Conservation (phyloP, 1,284 basidiomycete species). For the Cryptococcus neoformans region DNA sequence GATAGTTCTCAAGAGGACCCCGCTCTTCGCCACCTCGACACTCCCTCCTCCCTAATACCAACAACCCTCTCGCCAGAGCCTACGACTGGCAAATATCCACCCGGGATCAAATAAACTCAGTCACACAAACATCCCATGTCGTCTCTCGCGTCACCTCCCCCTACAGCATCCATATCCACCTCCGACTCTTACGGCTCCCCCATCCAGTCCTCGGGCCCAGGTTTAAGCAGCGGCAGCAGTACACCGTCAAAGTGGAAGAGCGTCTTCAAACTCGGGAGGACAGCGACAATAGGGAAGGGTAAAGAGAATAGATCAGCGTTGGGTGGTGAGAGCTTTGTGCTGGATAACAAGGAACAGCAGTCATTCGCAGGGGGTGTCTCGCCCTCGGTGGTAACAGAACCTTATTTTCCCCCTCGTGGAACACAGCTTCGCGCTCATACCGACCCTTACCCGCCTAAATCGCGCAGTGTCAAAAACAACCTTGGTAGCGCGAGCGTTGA, state of each 20-base stretch:
- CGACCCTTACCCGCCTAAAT: slow-evolving; percentile 11
- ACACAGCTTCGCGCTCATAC: slow-evolving; percentile 11
- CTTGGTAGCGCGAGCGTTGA: too few relatives aligned
- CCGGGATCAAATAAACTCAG: too few relatives aligned
- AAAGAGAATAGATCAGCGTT: slow-evolving; percentile 12
- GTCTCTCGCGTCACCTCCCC: slow-evolving; percentile 13
- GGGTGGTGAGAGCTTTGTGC: background rate
- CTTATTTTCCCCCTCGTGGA: too few relatives aligned
- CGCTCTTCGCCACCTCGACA: too few relatives aligned
- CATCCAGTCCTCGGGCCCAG: slow-evolving; percentile 14
- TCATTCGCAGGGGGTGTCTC: too few relatives aligned
- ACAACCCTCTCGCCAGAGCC: too few relatives aligned
- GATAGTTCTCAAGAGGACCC: too few relatives aligned
- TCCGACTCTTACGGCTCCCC: slow-evolving; percentile 12
- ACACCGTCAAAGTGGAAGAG: slow-evolving; percentile 25
- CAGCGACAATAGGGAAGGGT: slow-evolving; percentile 14
- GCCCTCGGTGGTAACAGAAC: too few relatives aligned
- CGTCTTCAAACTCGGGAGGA: slow-evolving; percentile 31
- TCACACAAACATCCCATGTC: slow-evolving; percentile 3
- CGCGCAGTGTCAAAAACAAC: too few relatives aligned
- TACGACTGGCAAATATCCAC: too few relatives aligned
- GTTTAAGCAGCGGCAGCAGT: background rate
- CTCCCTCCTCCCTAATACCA: too few relatives aligned
- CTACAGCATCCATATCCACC: slow-evolving; percentile 20
- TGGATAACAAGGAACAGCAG: too few relatives aligned